Conservation (phyloP, 2,329 filamentous ascomycete genomes). For the Arthrobotrys conoides region DNA sequence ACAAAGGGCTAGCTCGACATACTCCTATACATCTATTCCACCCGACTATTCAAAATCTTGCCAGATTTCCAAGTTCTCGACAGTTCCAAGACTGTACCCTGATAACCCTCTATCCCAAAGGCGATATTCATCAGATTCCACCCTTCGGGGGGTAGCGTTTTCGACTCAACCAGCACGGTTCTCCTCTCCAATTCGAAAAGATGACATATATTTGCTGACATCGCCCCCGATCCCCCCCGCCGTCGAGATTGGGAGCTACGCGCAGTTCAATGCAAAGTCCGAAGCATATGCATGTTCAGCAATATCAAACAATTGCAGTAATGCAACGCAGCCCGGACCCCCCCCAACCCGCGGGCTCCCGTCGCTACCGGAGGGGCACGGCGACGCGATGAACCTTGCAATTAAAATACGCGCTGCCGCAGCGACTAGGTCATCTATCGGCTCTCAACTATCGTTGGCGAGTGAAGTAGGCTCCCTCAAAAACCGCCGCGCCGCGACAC, state of each 20-base stretch:
- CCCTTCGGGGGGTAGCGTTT: constrained; percentile 24
- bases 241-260: neutral
- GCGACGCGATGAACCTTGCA: constrained; percentile 52
- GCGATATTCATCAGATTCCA: constrained; percentile 52
- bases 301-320: constrained; percentile 49
- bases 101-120: constrained; percentile 26
- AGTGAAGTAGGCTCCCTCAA: constrained; percentile 52
- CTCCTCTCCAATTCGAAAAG: constrained; percentile 36
- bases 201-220: constrained; percentile 29
- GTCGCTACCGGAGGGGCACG: constrained; percentile 63
- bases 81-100: constrained; percentile 1
- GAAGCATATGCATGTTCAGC: constrained; percentile 24
- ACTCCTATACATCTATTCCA: constrained; percentile 19
- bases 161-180: constrained; percentile 23
- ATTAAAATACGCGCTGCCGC: constrained; percentile 59
- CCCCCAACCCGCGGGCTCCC: constrained; percentile 63
- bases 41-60: constrained; percentile 13
- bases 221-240: constrained; percentile 11
- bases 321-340: constrained; percentile 62
- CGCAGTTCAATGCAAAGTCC: constrained; percentile 19
- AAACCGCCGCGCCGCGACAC: constrained; percentile 33
- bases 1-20: constrained; percentile 3
- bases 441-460: constrained; percentile 45
- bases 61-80: constrained; percentile 9
- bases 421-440: constrained; percentile 45